phyloP scores from a whole-genome alignment of 495 filamentous ascomycete genomes.

The Barbatosphaeria neglecta region DNA sequence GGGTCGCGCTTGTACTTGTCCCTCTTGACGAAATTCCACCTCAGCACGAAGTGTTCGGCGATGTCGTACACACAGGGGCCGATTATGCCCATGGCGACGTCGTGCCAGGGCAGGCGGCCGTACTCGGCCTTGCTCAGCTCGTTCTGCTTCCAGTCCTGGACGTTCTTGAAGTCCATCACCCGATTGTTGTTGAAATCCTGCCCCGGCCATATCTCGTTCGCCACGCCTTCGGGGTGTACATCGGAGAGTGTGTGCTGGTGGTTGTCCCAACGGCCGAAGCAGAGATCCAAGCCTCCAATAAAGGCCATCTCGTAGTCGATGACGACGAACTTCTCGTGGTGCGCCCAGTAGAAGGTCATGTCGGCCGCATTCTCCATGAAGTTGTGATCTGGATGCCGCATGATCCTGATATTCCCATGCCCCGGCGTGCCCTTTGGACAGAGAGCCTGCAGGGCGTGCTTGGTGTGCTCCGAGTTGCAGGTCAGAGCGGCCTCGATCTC shows the following conservation, averaged over 20 bases:
- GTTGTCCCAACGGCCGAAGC: constrained; percentile 87
- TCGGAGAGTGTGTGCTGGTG: constrained; percentile 80
- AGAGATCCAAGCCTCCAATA: constrained; percentile 89
- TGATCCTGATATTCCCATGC: constrained; percentile 73
- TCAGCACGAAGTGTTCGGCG: constrained; percentile 87
- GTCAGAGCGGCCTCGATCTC: constrained; percentile 76
- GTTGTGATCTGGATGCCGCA: constrained; percentile 94
- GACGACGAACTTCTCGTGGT: constrained; percentile 94
- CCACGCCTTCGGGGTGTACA: constrained; percentile 72
- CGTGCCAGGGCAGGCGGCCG: constrained; percentile 96
- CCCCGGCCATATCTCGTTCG: constrained; percentile 81
- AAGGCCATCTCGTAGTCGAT: constrained; percentile 86
- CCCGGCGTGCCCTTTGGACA: constrained; percentile 72
- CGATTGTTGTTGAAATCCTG: constrained; percentile 96
- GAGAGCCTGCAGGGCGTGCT: constrained; percentile 68
- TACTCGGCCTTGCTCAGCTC: constrained; percentile 86
- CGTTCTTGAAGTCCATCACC: constrained; percentile 89
- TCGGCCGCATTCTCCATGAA: constrained; percentile 87
- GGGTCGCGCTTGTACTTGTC: constrained; percentile 92
- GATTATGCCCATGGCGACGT: constrained; percentile 80
- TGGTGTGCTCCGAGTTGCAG: constrained; percentile 88
- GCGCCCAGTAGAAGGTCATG: constrained; percentile 98
- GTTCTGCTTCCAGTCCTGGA: constrained; percentile 85
- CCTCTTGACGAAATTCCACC: constrained; percentile 95
- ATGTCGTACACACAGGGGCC: constrained; percentile 90